These are phyloP conservation scores for Cairneyella variabilis DNA, from an alignment of 495 filamentous ascomycete genomes.

Conservation along the genomic window DNA sequence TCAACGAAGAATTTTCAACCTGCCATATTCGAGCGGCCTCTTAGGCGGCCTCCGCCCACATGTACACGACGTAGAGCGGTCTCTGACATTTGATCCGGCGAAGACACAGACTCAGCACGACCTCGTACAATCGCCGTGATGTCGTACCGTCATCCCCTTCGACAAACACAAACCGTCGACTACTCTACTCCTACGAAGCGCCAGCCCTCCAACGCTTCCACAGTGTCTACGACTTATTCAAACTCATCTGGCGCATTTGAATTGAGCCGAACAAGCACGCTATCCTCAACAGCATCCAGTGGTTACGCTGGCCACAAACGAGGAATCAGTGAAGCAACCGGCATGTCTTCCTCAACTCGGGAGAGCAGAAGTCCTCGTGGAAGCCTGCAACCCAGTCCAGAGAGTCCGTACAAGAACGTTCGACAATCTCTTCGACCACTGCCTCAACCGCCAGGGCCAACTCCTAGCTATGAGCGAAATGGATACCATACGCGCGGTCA, in stretches of 20 bases:
- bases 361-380: constrained; percentile 6
- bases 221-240: constrained; percentile 73
- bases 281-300: constrained; percentile 74
- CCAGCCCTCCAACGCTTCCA: constrained; percentile 75
- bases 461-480: constrained; percentile 25
- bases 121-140: constrained; percentile 29
- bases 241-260: constrained; percentile 60
- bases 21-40: constrained; percentile 7
- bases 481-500: constrained; percentile 31
- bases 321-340: constrained; percentile 67
- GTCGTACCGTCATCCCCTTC: constrained; percentile 54
- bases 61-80: constrained; percentile 16
- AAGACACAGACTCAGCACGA: constrained; percentile 1
- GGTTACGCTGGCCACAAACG: constrained; percentile 62
- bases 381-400: constrained; percentile 39
- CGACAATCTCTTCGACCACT: constrained; percentile 77
- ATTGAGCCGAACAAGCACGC: constrained; percentile 68
- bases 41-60: constrained; percentile 14
- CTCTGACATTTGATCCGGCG: constrained; percentile 4
- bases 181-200: constrained; percentile 56
- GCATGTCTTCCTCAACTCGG: constrained; percentile 36
- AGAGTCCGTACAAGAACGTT: constrained; percentile 61
- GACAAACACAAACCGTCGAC: constrained; percentile 62
- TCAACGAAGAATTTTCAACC: constrained; percentile 1
- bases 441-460: constrained; percentile 59